A percentile compares a stretch with the other conserved stretches of the same genome.
phyloP scores from a whole-genome alignment of 768 basidiomycete genomes.

The Dendrothele bispora region DNA sequence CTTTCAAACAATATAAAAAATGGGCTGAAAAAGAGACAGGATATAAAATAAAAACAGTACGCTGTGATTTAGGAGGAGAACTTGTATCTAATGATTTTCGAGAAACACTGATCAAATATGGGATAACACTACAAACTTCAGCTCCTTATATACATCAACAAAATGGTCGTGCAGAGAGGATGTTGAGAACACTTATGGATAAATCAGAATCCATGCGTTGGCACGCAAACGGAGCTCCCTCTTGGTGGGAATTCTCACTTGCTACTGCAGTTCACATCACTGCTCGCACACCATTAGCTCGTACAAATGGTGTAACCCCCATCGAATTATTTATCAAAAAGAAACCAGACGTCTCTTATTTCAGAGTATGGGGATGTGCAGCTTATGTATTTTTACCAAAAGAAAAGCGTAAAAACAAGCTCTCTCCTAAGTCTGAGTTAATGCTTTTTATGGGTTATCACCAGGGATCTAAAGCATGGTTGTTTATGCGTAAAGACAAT shows the following conservation, averaged over 20 bases:
- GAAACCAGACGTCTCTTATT: constrained; percentile 1
- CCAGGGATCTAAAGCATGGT: too few species aligned
- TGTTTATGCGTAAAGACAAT: too few species aligned
- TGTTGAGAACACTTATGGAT: background rate
- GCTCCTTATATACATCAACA: background rate
- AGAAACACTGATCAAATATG: background rate
- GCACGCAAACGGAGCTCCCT: background rate
- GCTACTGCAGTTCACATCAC: background rate
- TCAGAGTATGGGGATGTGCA: background rate
- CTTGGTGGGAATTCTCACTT: background rate
- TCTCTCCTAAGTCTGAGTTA: too few species aligned
- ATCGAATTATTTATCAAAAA: background rate
- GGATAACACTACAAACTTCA: background rate
- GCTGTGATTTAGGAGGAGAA: constrained; percentile 2
- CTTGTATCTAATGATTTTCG: background rate
- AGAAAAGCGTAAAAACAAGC: too few species aligned
- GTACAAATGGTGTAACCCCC: too few species aligned
- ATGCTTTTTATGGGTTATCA: too few species aligned
- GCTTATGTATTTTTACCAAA: background rate
- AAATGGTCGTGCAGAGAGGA: background rate
- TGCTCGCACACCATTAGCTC: background rate
- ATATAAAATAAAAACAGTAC: background rate
- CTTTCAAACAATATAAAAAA: background rate
- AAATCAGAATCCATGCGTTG: background rate
- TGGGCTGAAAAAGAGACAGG: background rate